These are phyloP conservation scores for Mycena olivaceomarginata DNA, from an alignment of 768 basidiomycete genomes.

Conservation along the genomic window DNA sequence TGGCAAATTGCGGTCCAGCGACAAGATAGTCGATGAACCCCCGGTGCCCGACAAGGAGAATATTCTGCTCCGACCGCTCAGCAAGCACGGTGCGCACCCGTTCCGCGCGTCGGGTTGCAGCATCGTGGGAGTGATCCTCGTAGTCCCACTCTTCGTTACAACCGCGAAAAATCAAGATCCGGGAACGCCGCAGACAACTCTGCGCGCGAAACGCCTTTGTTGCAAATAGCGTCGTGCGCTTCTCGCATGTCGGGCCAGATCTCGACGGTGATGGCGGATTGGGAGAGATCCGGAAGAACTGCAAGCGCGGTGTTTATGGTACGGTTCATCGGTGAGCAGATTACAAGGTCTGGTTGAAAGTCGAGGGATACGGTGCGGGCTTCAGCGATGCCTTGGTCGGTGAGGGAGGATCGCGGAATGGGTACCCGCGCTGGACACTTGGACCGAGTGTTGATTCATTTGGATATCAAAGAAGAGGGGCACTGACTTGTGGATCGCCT, in stretches of 20 bases:
- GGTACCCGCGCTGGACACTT: slow-evolving; percentile 45
- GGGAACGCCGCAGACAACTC: slow-evolving; percentile 27
- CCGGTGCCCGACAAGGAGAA: slow-evolving; percentile 42
- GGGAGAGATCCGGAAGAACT: slow-evolving; percentile 24
- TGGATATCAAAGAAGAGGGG: not conserved
- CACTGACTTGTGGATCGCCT: slow-evolving; percentile 40
- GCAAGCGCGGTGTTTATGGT: slow-evolving; percentile 44
- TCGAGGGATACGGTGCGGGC: slow-evolving; percentile 14
- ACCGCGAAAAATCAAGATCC: slow-evolving; percentile 40
- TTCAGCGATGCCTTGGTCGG: slow-evolving; percentile 40
- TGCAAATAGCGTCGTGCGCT: slow-evolving; percentile 45
- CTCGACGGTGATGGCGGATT: slow-evolving; percentile 4
- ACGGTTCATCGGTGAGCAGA: slow-evolving; percentile 46
- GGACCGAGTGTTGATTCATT: not conserved
- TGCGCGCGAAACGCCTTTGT: slow-evolving; percentile 39
- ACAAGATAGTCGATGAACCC: slow-evolving; percentile 41
- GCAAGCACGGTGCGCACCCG: slow-evolving; percentile 32
- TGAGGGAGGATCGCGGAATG: slow-evolving; percentile 44
- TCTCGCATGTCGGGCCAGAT: slow-evolving; percentile 46
- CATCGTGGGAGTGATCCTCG: slow-evolving; percentile 36
- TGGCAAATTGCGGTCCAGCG: slow-evolving; percentile 31
- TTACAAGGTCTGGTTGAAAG: slow-evolving; percentile 44
- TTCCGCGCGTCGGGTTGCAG: slow-evolving; percentile 35
- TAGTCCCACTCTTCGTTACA: slow-evolving; percentile 46
- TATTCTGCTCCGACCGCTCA: slow-evolving; percentile 34